Conservation (phyloP, 306 rosid genomes). For the Arachis stenosperma region DNA sequence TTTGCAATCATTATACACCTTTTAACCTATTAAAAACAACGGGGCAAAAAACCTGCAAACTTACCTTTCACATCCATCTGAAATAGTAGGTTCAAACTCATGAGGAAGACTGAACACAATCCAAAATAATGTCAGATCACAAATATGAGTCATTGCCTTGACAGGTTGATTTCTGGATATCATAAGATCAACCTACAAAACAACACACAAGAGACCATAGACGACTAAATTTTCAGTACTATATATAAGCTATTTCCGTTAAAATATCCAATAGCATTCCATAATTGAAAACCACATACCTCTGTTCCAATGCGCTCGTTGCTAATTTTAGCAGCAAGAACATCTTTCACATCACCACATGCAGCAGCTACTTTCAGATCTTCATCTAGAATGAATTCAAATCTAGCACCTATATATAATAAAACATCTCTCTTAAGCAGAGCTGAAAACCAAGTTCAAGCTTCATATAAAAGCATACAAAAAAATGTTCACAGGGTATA, state of each 20-base stretch:
- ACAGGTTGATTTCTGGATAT: constrained; percentile 82
- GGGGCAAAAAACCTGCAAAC: constrained; percentile 12
- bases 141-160: constrained; percentile 71
- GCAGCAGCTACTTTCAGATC: constrained; percentile 87
- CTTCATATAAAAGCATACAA: constrained; percentile 4
- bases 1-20: constrained; percentile 29
- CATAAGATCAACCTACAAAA: constrained; percentile 80
- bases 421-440: constrained; percentile 24
- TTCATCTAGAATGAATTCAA: constrained; percentile 74
- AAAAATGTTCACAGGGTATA: constrained; percentile 22
- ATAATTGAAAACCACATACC: constrained; percentile 45
- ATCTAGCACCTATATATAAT: constrained; percentile 75
- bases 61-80: constrained; percentile 81
- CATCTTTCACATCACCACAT: constrained; percentile 78
- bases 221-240: constrained; percentile 1
- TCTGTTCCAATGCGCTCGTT: constrained; percentile 90
- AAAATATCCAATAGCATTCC: constrained; percentile 23
- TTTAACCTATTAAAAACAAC: constrained; percentile 17
- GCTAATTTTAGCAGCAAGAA: constrained; percentile 85
- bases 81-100: constrained; percentile 58
- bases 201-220: constrained; percentile 17
- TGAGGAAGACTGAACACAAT: constrained; percentile 74
- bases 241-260: constrained; percentile 2
- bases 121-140: constrained; percentile 73
- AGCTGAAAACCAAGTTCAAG: constrained; percentile 22